Evolutionary conservation across 129 eudicot genomes (phyloP).

Genomic region (Glebionis coronaria): DNA sequence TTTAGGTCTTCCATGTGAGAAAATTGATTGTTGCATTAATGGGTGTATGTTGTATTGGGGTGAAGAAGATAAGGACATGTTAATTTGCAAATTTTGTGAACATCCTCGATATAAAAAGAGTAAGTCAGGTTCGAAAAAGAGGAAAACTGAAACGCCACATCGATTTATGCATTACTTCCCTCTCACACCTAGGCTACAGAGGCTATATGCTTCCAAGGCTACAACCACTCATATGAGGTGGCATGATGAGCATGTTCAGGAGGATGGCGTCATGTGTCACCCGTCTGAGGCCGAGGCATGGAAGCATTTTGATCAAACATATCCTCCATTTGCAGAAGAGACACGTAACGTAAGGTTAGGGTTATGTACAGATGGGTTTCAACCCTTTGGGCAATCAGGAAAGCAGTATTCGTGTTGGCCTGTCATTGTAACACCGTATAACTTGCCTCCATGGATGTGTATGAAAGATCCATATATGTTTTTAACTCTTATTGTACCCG

Average conservation of each 20-base stretch:
- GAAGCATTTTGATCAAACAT: neutral
- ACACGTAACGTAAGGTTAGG: conserved; percentile 1
- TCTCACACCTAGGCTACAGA: neutral
- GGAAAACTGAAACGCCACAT: neutral
- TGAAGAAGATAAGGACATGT: neutral
- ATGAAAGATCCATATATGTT: no score
- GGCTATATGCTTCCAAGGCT: neutral
- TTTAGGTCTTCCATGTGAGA: neutral
- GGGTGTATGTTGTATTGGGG: conserved; percentile 2
- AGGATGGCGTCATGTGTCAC: neutral
- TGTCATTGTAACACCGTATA: conserved; percentile 13
- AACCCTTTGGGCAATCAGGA: neutral
- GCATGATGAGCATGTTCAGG: neutral
- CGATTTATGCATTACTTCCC: neutral
- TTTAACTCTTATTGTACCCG: no score
- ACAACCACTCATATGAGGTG: neutral
- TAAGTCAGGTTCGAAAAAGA: neutral
- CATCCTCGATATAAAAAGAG: neutral
- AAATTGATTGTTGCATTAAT: neutral
- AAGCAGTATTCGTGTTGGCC: conserved; percentile 28
- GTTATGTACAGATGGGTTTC: neutral
- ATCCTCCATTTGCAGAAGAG: neutral
- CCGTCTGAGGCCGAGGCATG: neutral
- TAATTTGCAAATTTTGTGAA: neutral
- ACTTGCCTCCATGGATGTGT: conserved; percentile 19